Conservation (phyloP, 176 grass and related monocot genomes). For the Zea mays region DNA sequence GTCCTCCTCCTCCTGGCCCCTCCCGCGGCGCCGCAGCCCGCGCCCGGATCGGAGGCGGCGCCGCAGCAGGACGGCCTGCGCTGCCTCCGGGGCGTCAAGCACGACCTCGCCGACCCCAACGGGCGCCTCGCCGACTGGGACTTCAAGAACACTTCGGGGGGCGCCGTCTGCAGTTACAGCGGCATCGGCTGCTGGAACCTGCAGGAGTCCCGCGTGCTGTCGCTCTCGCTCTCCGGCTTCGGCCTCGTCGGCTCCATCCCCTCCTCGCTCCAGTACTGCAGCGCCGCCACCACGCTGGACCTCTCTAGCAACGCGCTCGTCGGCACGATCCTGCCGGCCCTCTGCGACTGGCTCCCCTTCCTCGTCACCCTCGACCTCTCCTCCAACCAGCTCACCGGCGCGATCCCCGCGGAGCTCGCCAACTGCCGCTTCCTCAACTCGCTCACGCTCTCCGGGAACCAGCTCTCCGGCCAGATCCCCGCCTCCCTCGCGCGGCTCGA, state of each 20-base stretch:
- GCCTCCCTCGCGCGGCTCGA: constrained; percentile 55
- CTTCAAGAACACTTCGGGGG: constrained; percentile 51
- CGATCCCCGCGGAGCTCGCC: constrained; percentile 67
- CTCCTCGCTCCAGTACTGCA: constrained; percentile 65
- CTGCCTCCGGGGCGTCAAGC: constrained; percentile 60
- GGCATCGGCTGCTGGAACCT: constrained; percentile 76
- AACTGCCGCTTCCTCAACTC: constrained; percentile 77
- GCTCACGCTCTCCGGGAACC: constrained; percentile 61
- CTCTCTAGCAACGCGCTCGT: constrained; percentile 59
- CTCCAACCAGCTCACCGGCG: constrained; percentile 53
- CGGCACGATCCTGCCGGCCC: constrained; percentile 45
- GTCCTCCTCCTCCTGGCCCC: constrained; percentile 10
- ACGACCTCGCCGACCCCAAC: constrained; percentile 31
- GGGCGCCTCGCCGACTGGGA: constrained; percentile 36
- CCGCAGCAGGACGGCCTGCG: constrained; percentile 60
- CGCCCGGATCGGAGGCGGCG: background rate
- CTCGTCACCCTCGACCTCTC: constrained; percentile 75
- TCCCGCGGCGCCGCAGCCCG: constrained; percentile 26
- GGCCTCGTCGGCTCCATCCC: constrained; percentile 59
- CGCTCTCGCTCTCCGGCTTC: constrained; percentile 52
- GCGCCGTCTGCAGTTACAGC: constrained; percentile 50
- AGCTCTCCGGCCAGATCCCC: constrained; percentile 64
- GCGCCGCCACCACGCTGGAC: constrained; percentile 57
- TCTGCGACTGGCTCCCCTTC: constrained; percentile 85
- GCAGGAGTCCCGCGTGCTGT: constrained; percentile 71